Percentiles rank a stretch among this genome's conserved stretches.
phyloP scores from a whole-genome alignment of 177 flowering plant genomes.

The Vitis hybrid region DNA sequence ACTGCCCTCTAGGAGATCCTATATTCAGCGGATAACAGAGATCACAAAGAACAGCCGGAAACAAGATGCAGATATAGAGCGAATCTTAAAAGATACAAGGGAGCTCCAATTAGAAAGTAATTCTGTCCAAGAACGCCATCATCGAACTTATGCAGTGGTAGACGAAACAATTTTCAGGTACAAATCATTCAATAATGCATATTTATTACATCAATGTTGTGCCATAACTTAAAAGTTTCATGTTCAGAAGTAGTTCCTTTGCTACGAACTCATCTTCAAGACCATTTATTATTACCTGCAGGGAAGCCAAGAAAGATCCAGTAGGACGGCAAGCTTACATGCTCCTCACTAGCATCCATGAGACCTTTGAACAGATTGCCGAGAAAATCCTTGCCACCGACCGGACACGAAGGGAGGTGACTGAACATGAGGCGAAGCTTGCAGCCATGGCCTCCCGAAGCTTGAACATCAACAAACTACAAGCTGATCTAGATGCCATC shows the following conservation, averaged over 20 bases:
- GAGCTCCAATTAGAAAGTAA: slow-evolving; percentile 84
- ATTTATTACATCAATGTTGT: background rate
- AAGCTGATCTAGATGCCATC: slow-evolving; percentile 69
- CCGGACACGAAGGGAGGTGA: slow-evolving; percentile 55
- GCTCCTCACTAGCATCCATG: slow-evolving; percentile 71
- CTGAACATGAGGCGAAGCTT: slow-evolving; percentile 72
- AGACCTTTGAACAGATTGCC: slow-evolving; percentile 61
- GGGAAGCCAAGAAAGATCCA: slow-evolving; percentile 82
- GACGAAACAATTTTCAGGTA: slow-evolving; percentile 79
- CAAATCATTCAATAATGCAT: background rate
- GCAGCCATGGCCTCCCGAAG: slow-evolving; percentile 44
- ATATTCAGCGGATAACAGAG: slow-evolving; percentile 65
- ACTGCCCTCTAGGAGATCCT: slow-evolving; percentile 56
- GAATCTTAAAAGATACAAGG: slow-evolving; percentile 69
- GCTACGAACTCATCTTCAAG: background rate
- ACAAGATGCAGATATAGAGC: slow-evolving; percentile 71
- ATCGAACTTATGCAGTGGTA: slow-evolving; percentile 68
- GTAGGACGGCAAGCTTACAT: slow-evolving; percentile 66
- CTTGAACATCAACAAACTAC: slow-evolving; percentile 47
- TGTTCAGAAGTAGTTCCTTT: background rate
- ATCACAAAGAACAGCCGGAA: slow-evolving; percentile 86
- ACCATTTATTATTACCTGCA: slow-evolving; percentile 19
- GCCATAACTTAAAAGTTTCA: background rate
- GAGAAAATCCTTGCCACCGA: slow-evolving; percentile 71
- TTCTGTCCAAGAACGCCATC: slow-evolving; percentile 73